A percentile compares a stretch with the other conserved stretches of the same genome.
Evolutionary conservation across 2,329 filamentous ascomycete species (phyloP).

Genomic region (Blastomyces percursus): DNA sequence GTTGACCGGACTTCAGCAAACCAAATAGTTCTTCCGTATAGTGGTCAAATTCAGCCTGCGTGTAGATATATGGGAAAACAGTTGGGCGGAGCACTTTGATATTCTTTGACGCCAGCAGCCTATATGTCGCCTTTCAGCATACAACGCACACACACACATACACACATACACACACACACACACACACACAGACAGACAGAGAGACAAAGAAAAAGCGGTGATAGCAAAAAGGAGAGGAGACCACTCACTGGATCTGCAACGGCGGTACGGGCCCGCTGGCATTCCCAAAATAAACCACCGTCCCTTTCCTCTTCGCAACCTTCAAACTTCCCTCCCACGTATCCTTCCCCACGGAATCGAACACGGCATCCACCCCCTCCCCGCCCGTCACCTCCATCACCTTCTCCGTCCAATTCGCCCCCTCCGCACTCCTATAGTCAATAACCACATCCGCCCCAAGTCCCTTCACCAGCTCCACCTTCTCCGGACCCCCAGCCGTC

Average conservation of each 20-base stretch:
- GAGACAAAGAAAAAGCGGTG: background rate
- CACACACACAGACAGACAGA: background rate
- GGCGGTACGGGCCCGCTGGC: constrained; percentile 70
- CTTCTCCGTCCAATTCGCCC: constrained; percentile 64
- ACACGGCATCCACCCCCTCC: constrained; percentile 64
- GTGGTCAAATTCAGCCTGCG: constrained; percentile 57
- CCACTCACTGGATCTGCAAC: constrained; percentile 47
- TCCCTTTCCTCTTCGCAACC: constrained; percentile 64
- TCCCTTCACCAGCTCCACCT: constrained; percentile 56
- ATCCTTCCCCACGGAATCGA: constrained; percentile 73
- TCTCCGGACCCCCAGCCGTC: constrained; percentile 62
- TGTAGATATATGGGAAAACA: constrained; percentile 59
- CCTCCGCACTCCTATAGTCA: constrained; percentile 74
- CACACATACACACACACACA: no score
- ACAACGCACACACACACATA: background rate
- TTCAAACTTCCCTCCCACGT: constrained; percentile 74
- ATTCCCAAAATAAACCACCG: constrained; percentile 69
- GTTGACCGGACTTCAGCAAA: constrained; percentile 55
- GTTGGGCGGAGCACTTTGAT: constrained; percentile 63
- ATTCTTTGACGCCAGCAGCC: constrained; percentile 60
- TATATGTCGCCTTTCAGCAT: constrained; percentile 15
- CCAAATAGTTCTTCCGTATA: constrained; percentile 64
- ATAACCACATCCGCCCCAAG: constrained; percentile 60
- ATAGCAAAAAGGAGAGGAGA: constrained; percentile 16
- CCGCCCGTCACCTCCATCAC: constrained; percentile 76